Evolutionary conservation across 345 rosid genomes (phyloP).

Genomic region (Kandelia obovata): DNA sequence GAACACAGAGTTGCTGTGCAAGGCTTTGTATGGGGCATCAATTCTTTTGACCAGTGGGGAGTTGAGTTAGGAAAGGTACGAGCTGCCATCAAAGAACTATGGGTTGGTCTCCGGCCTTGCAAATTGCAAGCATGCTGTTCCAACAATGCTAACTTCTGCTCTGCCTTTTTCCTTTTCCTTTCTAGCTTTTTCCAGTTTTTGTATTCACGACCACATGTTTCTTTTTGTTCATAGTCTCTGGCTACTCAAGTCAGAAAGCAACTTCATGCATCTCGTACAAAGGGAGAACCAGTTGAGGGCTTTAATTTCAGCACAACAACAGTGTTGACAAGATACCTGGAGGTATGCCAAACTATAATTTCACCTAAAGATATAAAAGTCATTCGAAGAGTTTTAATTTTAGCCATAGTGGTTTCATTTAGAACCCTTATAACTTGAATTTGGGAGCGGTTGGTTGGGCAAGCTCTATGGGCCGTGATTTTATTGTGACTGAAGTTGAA

Average conservation of each 20-base stretch:
- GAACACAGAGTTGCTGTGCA: constrained; percentile 95
- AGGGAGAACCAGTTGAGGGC: constrained; percentile 64
- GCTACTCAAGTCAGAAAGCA: constrained; percentile 93
- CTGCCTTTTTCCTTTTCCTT: neutral
- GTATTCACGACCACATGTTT: neutral
- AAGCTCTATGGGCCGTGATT: no score
- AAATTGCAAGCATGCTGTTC: neutral
- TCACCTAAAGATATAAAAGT: neutral
- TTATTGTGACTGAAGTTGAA: constrained; percentile 1
- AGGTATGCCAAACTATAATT: constrained; percentile 42
- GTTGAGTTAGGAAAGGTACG: constrained; percentile 94
- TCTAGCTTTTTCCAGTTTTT: neutral
- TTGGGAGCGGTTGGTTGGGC: no score
- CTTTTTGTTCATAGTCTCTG: constrained; percentile 43
- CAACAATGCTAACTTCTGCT: neutral
- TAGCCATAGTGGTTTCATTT: neutral
- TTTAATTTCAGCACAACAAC: constrained; percentile 81
- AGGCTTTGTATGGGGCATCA: constrained; percentile 96
- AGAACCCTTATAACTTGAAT: neutral
- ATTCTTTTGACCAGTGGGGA: constrained; percentile 99
- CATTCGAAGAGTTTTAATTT: neutral
- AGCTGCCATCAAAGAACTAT: neutral
- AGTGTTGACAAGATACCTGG: constrained; percentile 61
- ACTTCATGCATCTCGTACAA: constrained; percentile 68
- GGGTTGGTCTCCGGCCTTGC: neutral